A percentile compares a stretch with the other conserved stretches of the same genome.
phyloP scores from a whole-genome alignment of 192 early-diverging fungal species.

The Coemansia aciculifera region DNA sequence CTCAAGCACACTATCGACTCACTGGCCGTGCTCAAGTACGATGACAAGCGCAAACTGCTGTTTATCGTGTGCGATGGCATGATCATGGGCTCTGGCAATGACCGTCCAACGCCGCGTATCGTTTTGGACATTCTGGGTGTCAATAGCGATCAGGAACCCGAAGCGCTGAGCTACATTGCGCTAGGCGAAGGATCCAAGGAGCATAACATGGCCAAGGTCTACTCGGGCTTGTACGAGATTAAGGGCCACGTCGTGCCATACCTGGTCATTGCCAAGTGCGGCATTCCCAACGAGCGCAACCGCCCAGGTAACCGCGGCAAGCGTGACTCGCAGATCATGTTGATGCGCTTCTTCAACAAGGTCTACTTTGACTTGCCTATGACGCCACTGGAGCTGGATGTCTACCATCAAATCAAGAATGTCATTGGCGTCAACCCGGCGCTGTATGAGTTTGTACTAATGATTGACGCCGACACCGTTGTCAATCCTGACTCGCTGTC shows the following conservation, averaged over 20 bases:
- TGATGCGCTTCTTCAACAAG: conserved; percentile 97
- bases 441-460: conserved; percentile 95
- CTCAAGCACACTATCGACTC: conserved; percentile 92
- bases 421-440: conserved; percentile 96
- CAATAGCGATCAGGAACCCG: conserved; percentile 77
- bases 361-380: conserved; percentile 93
- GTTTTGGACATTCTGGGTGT: conserved; percentile 96
- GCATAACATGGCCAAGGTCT: conserved; percentile 97
- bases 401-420: conserved; percentile 99
- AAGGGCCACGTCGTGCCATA: conserved; percentile 94
- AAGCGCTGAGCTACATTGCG: conserved; percentile 83
- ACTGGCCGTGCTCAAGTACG: conserved; percentile 86
- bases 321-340: conserved; percentile 97
- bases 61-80: conserved; percentile 97
- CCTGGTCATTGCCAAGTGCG: conserved; percentile 95
- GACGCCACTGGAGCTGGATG: conserved; percentile 94
- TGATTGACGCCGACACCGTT: conserved; percentile 98
- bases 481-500: conserved; percentile 89
- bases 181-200: conserved; percentile 89
- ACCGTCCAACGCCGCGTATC: conserved; percentile 93
- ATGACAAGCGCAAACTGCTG: conserved; percentile 96
- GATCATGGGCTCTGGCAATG: conserved; percentile 96
- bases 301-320: conserved; percentile 97
- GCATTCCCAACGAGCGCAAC: conserved; percentile 78
- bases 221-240: conserved; percentile 93